These are phyloP conservation scores for Mycena latifolia DNA, from an alignment of 768 basidiomycete genomes.

Conservation along the genomic window DNA sequence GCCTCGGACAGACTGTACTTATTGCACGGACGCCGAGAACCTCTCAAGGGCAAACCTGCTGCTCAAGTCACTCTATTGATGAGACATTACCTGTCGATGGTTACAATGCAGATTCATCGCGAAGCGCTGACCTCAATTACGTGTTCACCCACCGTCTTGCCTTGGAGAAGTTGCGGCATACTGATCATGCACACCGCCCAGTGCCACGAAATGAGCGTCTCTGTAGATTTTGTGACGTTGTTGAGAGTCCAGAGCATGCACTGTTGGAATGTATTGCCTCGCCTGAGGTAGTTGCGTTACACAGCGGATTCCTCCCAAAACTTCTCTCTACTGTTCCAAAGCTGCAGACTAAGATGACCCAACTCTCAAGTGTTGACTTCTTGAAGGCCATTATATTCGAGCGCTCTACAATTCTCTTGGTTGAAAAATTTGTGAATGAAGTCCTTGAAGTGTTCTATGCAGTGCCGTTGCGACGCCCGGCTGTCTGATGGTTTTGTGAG, in stretches of 20 bases:
- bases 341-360: conserved; percentile 1
- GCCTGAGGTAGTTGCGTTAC: background rate
- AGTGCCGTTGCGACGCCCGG: background rate
- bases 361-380: conserved; percentile 2
- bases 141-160: conserved; percentile 6
- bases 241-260: conserved; percentile 13
- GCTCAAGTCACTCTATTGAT: conserved; percentile 1
- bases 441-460: conserved; percentile 2
- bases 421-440: background rate
- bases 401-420: background rate
- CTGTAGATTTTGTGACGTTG: background rate
- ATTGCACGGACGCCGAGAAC: background rate
- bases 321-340: background rate
- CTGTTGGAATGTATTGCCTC: conserved; percentile 12
- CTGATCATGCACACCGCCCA: background rate
- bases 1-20: background rate
- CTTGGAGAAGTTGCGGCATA: conserved; percentile 5
- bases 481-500: conserved; percentile 5
- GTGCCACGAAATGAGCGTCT: background rate
- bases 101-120: conserved; percentile 1
- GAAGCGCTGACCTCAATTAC: conserved; percentile 10
- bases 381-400: conserved; percentile 15
- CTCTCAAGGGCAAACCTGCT: background rate
- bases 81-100: conserved; percentile 8
- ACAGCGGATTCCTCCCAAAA: background rate